Conservation (phyloP, 805 yeast genomes). For the Cyberlindnera euphorbiiphila region DNA sequence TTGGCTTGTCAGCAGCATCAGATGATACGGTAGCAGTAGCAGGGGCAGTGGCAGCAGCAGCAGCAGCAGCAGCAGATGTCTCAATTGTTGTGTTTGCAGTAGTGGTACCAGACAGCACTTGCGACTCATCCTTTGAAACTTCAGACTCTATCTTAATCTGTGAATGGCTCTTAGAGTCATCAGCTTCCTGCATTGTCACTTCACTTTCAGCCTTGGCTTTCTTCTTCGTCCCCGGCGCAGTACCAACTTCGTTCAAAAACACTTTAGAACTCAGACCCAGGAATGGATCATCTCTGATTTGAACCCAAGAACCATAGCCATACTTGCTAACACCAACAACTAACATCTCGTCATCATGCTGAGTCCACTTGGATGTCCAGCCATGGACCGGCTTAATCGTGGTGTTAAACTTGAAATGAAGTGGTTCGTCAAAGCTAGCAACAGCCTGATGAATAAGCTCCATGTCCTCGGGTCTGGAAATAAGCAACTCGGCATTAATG, state of each 20-base stretch:
- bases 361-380: slow-evolving; percentile 88
- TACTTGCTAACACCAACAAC: slow-evolving; percentile 84
- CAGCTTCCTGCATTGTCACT: slow-evolving; percentile 9
- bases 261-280: slow-evolving; percentile 82
- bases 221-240: slow-evolving; percentile 33
- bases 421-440: slow-evolving; percentile 55
- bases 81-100: too few species aligned
- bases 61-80: too few species aligned
- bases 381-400: slow-evolving; percentile 79
- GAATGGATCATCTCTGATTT: slow-evolving; percentile 92
- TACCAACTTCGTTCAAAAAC: slow-evolving; percentile 51
- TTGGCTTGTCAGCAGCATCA: slow-evolving; percentile 2
- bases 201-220: slow-evolving; percentile 30
- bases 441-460: slow-evolving; percentile 53
- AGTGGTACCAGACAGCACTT: too few species aligned
- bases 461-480: slow-evolving; percentile 85
- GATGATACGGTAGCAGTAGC: slow-evolving; percentile 1
- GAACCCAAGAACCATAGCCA: slow-evolving; percentile 95
- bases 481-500: slow-evolving; percentile 83
- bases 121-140: slow-evolving; percentile 1
- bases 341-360: slow-evolving; percentile 80
- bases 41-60: slow-evolving; percentile 2
- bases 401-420: slow-evolving; percentile 53
- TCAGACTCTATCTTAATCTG: slow-evolving; percentile 2
- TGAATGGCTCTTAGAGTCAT: slow-evolving; percentile 1